Evolutionary conservation across 2,329 filamentous ascomycete species (phyloP).

Genomic region (Pseudopyrenochaeta lycopersici): DNA sequence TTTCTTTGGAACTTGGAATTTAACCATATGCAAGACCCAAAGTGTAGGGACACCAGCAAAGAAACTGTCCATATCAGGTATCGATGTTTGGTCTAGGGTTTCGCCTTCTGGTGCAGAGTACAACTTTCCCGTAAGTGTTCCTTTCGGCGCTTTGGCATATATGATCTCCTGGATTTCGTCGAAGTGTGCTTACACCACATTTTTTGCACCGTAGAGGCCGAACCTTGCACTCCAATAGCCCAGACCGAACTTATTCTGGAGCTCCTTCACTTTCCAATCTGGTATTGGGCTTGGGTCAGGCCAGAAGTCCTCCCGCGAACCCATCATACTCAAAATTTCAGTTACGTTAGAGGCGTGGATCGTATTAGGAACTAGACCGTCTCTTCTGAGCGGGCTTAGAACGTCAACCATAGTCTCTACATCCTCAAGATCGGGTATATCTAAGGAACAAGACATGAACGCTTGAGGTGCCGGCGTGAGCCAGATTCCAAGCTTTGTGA

Average conservation of each 20-base stretch:
- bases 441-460: constrained; percentile 58
- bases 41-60: constrained; percentile 43
- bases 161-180: constrained; percentile 52
- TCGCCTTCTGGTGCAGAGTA: constrained; percentile 51
- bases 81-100: constrained; percentile 49
- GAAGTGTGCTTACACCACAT: constrained; percentile 57
- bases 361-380: constrained; percentile 54
- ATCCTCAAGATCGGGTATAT: constrained; percentile 58
- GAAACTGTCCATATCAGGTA: constrained; percentile 42
- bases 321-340: constrained; percentile 58
- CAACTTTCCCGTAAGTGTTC: constrained; percentile 48
- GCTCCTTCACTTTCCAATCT: constrained; percentile 55
- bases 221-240: constrained; percentile 59
- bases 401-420: constrained; percentile 56
- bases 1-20: constrained; percentile 38
- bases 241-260: constrained; percentile 53
- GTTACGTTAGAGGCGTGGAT: constrained; percentile 58
- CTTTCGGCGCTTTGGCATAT: constrained; percentile 47
- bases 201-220: constrained; percentile 55
- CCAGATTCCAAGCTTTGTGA: constrained; percentile 52
- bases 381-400: constrained; percentile 56
- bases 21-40: constrained; percentile 44
- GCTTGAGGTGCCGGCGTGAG: constrained; percentile 51
- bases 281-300: constrained; percentile 55
- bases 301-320: constrained; percentile 56